Conservation (phyloP, 805 yeast genomes). For the Saccharomycopsis oosterbeekiorum region DNA sequence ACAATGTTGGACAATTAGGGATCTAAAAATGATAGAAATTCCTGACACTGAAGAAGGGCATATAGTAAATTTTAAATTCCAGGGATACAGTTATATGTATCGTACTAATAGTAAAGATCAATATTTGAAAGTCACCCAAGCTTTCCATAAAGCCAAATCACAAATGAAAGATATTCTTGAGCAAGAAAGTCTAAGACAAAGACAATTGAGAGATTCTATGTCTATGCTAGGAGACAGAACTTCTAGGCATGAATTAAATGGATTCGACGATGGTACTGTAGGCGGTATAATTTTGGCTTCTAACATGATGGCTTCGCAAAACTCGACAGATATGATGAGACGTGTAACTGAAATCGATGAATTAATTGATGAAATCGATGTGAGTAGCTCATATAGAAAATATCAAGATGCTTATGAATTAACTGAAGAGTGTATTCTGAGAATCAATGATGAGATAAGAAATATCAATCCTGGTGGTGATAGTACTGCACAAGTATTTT, state of each 20-base stretch:
- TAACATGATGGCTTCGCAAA: constrained; percentile 36
- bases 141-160: constrained; percentile 51
- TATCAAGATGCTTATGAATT: constrained; percentile 35
- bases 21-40: constrained; percentile 39
- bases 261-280: not conserved
- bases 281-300: constrained; percentile 3
- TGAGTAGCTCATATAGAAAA: constrained; percentile 50
- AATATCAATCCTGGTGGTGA: not conserved
- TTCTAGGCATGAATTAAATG: constrained; percentile 19
- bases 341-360: constrained; percentile 49
- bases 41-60: constrained; percentile 24
- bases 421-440: constrained; percentile 16
- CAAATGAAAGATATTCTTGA: constrained; percentile 49
- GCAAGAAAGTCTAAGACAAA: constrained; percentile 36
- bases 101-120: constrained; percentile 55
- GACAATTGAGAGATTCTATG: constrained; percentile 36
- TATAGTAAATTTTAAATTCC: constrained; percentile 38
- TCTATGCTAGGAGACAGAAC: constrained; percentile 28
- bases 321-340: constrained; percentile 32
- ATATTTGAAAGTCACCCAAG: constrained; percentile 41
- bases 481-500: constrained; percentile 20
- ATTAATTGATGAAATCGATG: constrained; percentile 58
- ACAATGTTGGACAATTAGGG: constrained; percentile 69
- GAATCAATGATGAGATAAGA: constrained; percentile 16
- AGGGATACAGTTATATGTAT: constrained; percentile 42